A percentile compares a stretch with the other conserved stretches of the same genome.
These are phyloP conservation scores for Phyllosticta citrichinensis DNA, from an alignment of 2,329 filamentous ascomycete species.

Conservation along the genomic window DNA sequence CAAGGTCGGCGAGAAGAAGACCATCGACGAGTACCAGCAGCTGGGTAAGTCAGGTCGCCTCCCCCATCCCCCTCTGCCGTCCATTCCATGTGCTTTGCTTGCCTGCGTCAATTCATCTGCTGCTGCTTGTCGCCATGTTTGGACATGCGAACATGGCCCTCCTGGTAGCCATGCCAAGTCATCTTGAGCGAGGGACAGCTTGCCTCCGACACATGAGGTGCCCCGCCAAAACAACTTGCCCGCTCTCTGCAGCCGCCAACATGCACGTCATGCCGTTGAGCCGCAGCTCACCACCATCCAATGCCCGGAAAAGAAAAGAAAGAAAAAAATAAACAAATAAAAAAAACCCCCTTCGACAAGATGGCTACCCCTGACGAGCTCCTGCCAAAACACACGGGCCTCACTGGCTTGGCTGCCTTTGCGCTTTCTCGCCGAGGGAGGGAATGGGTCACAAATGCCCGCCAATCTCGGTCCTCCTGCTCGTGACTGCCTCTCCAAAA, in stretches of 20 bases:
- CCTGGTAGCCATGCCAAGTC: neutral
- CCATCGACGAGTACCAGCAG: slow-evolving; percentile 84
- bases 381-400: neutral
- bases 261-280: neutral
- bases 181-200: neutral
- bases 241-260: neutral
- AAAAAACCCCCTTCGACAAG: no score
- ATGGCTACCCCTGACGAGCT: neutral
- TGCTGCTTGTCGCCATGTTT: neutral
- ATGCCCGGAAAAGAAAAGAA: neutral
- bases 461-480: neutral
- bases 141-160: no score
- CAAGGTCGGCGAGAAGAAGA: slow-evolving; percentile 99
- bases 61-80: neutral
- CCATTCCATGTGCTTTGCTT: slow-evolving; percentile 5
- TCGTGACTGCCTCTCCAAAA: neutral
- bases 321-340: no score
- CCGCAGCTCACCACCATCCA: neutral
- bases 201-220: neutral
- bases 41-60: slow-evolving; percentile 63
- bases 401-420: neutral
- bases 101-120: neutral
- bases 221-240: neutral
- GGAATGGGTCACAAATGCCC: neutral
- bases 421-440: neutral